Evolutionary conservation across 2,329 filamentous ascomycete species (phyloP).

Genomic region (Epichloe scottii): DNA sequence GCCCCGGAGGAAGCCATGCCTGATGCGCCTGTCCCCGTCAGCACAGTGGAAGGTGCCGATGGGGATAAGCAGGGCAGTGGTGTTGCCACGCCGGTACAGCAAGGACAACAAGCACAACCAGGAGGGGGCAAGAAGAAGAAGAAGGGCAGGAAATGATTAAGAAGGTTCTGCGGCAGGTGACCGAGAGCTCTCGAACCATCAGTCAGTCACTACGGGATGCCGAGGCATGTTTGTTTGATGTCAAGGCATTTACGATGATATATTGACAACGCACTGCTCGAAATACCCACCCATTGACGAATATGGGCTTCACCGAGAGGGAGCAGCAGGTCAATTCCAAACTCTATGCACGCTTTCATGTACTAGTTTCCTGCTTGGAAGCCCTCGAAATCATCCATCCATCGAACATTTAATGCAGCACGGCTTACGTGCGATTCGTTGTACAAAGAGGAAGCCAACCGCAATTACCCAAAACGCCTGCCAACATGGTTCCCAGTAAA

Average conservation of each 20-base stretch:
- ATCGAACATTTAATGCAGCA: slow-evolving; percentile 6
- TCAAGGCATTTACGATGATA: background rate
- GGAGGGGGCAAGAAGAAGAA: slow-evolving; percentile 53
- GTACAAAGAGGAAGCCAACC: background rate
- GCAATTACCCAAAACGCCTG: slow-evolving; percentile 9
- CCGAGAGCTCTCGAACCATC: background rate
- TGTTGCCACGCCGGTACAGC: slow-evolving; percentile 13
- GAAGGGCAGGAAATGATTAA: slow-evolving; percentile 50
- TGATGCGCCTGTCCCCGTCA: slow-evolving; percentile 21
- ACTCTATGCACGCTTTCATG: background rate
- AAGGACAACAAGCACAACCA: slow-evolving; percentile 14
- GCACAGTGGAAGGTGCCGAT: slow-evolving; percentile 1
- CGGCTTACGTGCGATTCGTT: background rate
- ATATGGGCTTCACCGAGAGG: background rate
- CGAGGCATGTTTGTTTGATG: background rate
- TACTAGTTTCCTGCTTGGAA: background rate
- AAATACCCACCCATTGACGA: background rate
- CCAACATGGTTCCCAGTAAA: slow-evolving; percentile 6
- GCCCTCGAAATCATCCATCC: slow-evolving; percentile 7
- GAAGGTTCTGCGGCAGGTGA: background rate
- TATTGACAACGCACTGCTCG: background rate
- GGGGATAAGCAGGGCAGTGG: slow-evolving; percentile 21
- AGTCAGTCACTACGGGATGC: background rate
- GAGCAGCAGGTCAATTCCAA: background rate
- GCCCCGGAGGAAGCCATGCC: slow-evolving; percentile 29